Evolutionary conservation across 176 grass and related monocot genomes (phyloP).

Genomic region (Triticum turgidum): DNA sequence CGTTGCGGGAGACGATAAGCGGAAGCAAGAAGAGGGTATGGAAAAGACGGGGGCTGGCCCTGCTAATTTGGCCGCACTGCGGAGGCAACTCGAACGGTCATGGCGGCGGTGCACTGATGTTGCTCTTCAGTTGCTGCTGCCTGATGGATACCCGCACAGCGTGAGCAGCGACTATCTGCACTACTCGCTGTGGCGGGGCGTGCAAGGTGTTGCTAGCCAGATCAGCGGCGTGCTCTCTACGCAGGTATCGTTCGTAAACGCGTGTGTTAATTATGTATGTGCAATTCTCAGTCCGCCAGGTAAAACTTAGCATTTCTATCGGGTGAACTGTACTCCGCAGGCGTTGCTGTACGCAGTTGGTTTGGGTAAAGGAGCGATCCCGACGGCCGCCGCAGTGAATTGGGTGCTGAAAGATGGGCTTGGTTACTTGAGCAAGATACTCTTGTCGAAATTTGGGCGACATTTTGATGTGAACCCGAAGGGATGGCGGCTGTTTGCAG

Average conservation of each 20-base stretch:
- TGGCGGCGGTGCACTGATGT: conserved; percentile 35
- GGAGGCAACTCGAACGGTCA: conserved; percentile 35
- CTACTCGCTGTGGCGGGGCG: conserved; percentile 82
- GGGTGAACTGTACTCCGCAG: conserved; percentile 27
- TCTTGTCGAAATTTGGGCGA: conserved; percentile 79
- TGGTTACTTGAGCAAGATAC: conserved; percentile 91
- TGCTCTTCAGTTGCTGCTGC: conserved; percentile 48
- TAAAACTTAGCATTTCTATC: background rate
- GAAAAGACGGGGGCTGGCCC: background rate
- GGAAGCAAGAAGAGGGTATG: background rate
- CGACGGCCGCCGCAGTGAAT: conserved; percentile 79
- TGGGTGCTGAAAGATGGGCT: conserved; percentile 95
- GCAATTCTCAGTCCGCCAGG: background rate
- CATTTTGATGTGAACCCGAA: conserved; percentile 98
- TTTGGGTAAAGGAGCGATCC: conserved; percentile 86
- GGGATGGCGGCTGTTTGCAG: conserved; percentile 81
- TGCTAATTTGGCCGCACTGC: background rate
- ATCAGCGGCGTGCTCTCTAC: conserved; percentile 89
- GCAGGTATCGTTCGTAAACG: conserved; percentile 37
- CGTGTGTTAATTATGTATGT: background rate
- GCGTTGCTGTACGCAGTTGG: conserved; percentile 87
- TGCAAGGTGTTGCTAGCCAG: conserved; percentile 85
- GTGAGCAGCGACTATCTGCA: conserved; percentile 84
- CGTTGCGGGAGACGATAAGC: conserved; percentile 17
- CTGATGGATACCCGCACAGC: conserved; percentile 77